Evolutionary conservation across 192 early-diverging fungal species (phyloP).

Genomic region (Dissophora globulifera): DNA sequence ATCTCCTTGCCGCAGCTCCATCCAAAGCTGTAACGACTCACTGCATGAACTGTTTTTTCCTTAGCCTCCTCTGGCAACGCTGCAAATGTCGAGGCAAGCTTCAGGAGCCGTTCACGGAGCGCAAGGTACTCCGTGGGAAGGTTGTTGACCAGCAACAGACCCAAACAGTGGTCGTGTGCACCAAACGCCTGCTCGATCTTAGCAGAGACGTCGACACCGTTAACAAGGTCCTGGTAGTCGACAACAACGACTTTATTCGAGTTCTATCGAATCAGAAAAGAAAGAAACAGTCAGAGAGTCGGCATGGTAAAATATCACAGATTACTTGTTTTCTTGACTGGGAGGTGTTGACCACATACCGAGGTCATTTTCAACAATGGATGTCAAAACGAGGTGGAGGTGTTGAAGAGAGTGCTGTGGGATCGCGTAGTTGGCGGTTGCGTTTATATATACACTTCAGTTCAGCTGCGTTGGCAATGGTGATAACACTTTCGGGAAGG

Average conservation of each 20-base stretch:
- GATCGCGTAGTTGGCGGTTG: not conserved
- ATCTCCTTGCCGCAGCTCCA: constrained; percentile 79
- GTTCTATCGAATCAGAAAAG: not conserved
- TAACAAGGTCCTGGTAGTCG: constrained; percentile 61
- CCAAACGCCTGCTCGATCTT: constrained; percentile 68
- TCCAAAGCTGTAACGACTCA: constrained; percentile 69
- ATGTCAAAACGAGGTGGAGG: not conserved
- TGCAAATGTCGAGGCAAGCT: constrained; percentile 64
- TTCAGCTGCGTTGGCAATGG: no score
- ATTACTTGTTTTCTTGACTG: not conserved
- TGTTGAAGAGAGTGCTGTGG: not conserved
- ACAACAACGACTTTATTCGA: constrained; percentile 53
- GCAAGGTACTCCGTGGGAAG: constrained; percentile 59
- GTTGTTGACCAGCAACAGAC: constrained; percentile 66
- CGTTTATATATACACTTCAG: no score
- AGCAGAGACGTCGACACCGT: constrained; percentile 50
- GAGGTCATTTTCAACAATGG: not conserved
- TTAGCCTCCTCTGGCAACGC: constrained; percentile 61
- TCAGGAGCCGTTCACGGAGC: constrained; percentile 60
- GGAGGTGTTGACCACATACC: no score
- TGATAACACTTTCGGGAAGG: no score
- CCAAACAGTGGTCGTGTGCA: constrained; percentile 59
- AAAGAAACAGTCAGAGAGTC: not conserved
- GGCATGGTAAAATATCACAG: no score
- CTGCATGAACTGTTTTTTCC: constrained; percentile 60